Evolutionary conservation across 176 grass and related monocot species (phyloP).

Genomic region (Aechmea fasciata): DNA sequence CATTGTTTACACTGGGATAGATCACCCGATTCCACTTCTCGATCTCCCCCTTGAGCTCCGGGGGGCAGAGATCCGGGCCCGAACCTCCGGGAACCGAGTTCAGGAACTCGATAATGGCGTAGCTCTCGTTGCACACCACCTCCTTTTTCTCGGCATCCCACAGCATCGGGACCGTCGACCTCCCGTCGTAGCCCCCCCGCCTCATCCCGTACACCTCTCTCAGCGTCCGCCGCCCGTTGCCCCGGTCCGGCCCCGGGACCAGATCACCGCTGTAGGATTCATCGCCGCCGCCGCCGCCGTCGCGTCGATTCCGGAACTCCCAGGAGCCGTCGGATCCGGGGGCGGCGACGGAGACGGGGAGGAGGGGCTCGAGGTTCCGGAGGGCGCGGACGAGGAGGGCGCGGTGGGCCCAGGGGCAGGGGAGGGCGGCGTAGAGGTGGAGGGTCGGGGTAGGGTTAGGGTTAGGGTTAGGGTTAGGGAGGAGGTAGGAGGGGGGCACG

Average conservation of each 20-base stretch:
- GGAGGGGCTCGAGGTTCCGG: slow-evolving; percentile 31
- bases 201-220: slow-evolving; percentile 70
- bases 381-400: slow-evolving; percentile 54
- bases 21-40: slow-evolving; percentile 75
- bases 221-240: slow-evolving; percentile 59
- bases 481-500: slow-evolving; percentile 28
- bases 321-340: slow-evolving; percentile 63
- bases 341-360: slow-evolving; percentile 57
- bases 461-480: slow-evolving; percentile 19
- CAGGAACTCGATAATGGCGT: slow-evolving; percentile 76
- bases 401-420: slow-evolving; percentile 90
- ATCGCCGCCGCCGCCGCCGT: too few species aligned
- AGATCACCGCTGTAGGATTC: slow-evolving; percentile 1
- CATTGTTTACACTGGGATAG: slow-evolving; percentile 78
- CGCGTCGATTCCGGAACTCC: slow-evolving; percentile 31
- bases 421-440: slow-evolving; percentile 81
- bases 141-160: slow-evolving; percentile 69
- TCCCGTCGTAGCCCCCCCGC: slow-evolving; percentile 58
- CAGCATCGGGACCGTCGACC: slow-evolving; percentile 78
- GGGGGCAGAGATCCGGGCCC: slow-evolving; percentile 41
- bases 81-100: slow-evolving; percentile 23
- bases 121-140: slow-evolving; percentile 95
- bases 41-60: slow-evolving; percentile 59
- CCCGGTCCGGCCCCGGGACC: slow-evolving; percentile 32
- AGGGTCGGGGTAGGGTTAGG: slow-evolving; percentile 19